Base-by-base conservation (phyloP, 73 alveolate species). In the Halteria grandinella region DNA sequence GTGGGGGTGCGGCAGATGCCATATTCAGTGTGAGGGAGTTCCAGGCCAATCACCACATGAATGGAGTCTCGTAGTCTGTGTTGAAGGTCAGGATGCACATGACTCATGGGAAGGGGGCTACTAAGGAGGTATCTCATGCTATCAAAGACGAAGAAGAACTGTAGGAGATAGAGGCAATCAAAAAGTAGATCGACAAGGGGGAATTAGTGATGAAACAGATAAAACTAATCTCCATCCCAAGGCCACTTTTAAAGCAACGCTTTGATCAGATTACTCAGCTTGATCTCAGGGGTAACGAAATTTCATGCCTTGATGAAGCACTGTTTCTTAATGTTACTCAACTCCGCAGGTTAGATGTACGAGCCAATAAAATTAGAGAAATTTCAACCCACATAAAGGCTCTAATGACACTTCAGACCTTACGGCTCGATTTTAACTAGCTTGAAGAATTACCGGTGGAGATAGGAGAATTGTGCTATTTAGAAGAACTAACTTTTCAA, bases 211-310 rank as follows among this genome's bases (percentile, higher is more conserved):
- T 57, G 5, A 57, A 57, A 20, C 11, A 31, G n/a, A 8, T 33
- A 32, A 57, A 57, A 8, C 29, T 57, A 3, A 8, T 6, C 36
- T 10, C 36, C 27, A 57, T 57, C 7, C 75, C 75, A 21, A 57
- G 53, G 23, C 12, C 75, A 3, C 8, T 57, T 7, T 57, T 6
- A 6, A 6, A 25, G 14, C 21, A n/a, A 10, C 6, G 15, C n/a
- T 66, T 66, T 15, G 90, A 72, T 17, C 28, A 32, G 12, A 32
- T 79, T 7, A 25, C 15, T 12, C 27, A 27, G 28, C 63, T 79
- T 44, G 86, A 79, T 47, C 44, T 43, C 28, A 48, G 86, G 43
- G 80, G 48, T 0, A 79, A 79, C 47, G 51, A n/a, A 15, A 2
- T 79, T 10, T 27, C 44, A 5, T 18, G 34, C 1, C 28, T 79